phyloP scores from a whole-genome alignment of 2,329 filamentous ascomycete genomes.

The Microdochium trichocladiopsis region DNA sequence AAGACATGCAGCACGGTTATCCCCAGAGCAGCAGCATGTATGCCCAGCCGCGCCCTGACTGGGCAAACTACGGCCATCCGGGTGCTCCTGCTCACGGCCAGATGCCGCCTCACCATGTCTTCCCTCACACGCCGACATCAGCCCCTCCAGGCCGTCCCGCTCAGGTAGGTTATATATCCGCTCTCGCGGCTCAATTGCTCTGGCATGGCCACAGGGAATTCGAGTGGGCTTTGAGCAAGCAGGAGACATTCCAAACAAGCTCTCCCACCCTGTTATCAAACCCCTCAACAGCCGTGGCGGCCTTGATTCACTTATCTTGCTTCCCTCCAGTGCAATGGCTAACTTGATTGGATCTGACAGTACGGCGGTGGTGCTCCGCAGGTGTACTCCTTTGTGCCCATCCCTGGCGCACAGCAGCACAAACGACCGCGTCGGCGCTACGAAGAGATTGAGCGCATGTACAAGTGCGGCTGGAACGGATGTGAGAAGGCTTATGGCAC shows the following conservation, averaged over 20 bases:
- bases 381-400: conserved; percentile 97
- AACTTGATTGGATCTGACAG: conserved; percentile 15
- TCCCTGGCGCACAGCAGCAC: conserved; percentile 93
- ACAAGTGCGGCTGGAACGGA: conserved; percentile 97
- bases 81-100: conserved; percentile 24
- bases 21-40: conserved; percentile 59
- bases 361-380: conserved; percentile 39
- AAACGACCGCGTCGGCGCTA: conserved; percentile 90
- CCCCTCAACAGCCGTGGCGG: too few relatives aligned
- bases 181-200: conserved; percentile 13
- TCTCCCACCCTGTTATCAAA: too few relatives aligned
- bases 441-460: conserved; percentile 99
- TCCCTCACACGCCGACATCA: conserved; percentile 47
- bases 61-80: conserved; percentile 58
- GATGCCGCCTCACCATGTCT: conserved; percentile 45
- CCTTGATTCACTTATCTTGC: too few relatives aligned
- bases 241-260: too few relatives aligned
- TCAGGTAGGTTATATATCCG: conserved; percentile 43
- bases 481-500: conserved; percentile 99
- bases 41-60: conserved; percentile 65
- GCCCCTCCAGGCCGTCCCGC: conserved; percentile 47
- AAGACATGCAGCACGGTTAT: conserved; percentile 81
- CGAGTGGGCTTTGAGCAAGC: too few relatives aligned
- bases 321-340: neutral
- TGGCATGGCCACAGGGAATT: too few relatives aligned